Conservation (phyloP, 768 basidiomycete genomes). For the Lentinula aciculospora region DNA sequence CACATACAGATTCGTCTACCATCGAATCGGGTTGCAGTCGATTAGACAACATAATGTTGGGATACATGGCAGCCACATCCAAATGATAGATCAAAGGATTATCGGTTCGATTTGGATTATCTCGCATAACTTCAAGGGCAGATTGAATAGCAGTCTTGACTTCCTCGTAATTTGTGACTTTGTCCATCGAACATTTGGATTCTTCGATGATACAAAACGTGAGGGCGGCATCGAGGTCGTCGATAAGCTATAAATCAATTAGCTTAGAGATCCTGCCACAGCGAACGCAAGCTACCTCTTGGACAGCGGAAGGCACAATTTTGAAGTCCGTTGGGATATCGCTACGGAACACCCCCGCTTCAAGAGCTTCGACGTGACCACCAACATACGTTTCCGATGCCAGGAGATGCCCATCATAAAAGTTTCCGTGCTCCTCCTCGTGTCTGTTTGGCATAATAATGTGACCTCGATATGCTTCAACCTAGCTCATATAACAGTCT, state of each 20-base stretch:
- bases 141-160: constrained; percentile 75
- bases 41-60: constrained; percentile 99
- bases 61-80: constrained; percentile 99
- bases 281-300: constrained; percentile 50
- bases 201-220: constrained; percentile 87
- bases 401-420: constrained; percentile 95
- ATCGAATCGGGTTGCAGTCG: constrained; percentile 97
- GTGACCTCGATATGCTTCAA: constrained; percentile 86
- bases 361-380: constrained; percentile 96
- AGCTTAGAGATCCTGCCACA: not conserved
- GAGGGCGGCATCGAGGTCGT: constrained; percentile 90
- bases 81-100: constrained; percentile 96
- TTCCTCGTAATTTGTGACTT: constrained; percentile 93
- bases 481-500: constrained; percentile 40
- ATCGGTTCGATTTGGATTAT: constrained; percentile 84
- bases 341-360: constrained; percentile 96
- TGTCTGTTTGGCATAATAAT: constrained; percentile 99
- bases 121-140: constrained; percentile 84
- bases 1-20: constrained; percentile 93
- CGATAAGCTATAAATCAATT: constrained; percentile 61
- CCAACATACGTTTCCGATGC: constrained; percentile 98
- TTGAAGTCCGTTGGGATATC: constrained; percentile 96
- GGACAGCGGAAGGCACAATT: constrained; percentile 80
- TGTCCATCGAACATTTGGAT: constrained; percentile 68
- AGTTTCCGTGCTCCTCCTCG: constrained; percentile 86